Conservation (phyloP, 176 grass and related monocot genomes). For the Bonia amplexicaulis region DNA sequence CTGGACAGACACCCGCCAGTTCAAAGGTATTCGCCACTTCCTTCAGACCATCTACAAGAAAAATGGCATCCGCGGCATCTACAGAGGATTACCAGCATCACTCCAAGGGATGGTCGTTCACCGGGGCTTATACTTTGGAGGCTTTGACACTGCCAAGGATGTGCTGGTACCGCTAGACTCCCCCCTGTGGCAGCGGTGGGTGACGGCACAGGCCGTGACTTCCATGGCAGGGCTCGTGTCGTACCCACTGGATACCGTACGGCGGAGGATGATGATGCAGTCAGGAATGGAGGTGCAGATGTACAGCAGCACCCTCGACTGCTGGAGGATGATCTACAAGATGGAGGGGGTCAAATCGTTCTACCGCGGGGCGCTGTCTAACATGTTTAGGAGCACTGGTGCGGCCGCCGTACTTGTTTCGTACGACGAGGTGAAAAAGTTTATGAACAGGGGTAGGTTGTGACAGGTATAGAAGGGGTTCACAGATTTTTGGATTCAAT, state of each 20-base stretch:
- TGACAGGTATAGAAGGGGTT: slow-evolving; percentile 34
- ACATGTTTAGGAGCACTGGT: slow-evolving; percentile 89
- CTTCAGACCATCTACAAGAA: slow-evolving; percentile 79
- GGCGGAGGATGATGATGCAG: slow-evolving; percentile 99
- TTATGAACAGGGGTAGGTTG: slow-evolving; percentile 69
- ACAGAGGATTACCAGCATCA: slow-evolving; percentile 71
- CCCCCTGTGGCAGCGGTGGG: slow-evolving; percentile 80
- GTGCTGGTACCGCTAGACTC: slow-evolving; percentile 61
- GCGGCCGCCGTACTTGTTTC: slow-evolving; percentile 86
- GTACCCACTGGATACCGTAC: slow-evolving; percentile 79
- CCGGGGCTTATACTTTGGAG: slow-evolving; percentile 90
- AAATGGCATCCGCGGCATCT: slow-evolving; percentile 74
- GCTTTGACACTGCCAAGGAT: slow-evolving; percentile 94
- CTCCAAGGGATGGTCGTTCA: slow-evolving; percentile 86
- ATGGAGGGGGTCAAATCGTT: slow-evolving; percentile 67
- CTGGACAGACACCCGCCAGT: slow-evolving; percentile 63
- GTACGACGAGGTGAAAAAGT: slow-evolving; percentile 91
- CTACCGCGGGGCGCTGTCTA: slow-evolving; percentile 79
- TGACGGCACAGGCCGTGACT: slow-evolving; percentile 63
- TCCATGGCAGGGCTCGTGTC: slow-evolving; percentile 74
- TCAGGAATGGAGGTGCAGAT: slow-evolving; percentile 66
- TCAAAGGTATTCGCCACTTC: slow-evolving; percentile 89
- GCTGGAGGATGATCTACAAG: slow-evolving; percentile 86
- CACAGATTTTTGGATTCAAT: slow-evolving; percentile 31
- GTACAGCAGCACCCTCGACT: slow-evolving; percentile 75